phyloP scores from a whole-genome alignment of 2,329 filamentous ascomycete species.

The Calonectria leucothoes region DNA sequence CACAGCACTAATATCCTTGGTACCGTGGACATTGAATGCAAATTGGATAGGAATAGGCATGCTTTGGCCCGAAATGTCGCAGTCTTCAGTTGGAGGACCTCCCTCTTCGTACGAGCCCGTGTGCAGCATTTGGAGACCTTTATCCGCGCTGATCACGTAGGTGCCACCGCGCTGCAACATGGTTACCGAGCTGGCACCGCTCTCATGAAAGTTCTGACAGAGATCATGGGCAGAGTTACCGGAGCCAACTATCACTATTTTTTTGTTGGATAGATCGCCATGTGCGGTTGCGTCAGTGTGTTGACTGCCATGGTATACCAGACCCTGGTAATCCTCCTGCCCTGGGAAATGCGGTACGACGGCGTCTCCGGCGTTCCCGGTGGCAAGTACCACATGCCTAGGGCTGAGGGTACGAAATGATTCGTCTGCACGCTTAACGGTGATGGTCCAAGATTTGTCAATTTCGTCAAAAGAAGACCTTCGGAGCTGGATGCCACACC shows the following conservation, averaged over 20 bases:
- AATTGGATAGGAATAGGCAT: conserved; percentile 45
- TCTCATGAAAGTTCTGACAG: conserved; percentile 60
- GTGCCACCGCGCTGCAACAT: conserved; percentile 65
- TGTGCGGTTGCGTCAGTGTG: conserved; percentile 45
- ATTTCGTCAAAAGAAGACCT: conserved; percentile 52
- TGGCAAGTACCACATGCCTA: conserved; percentile 20
- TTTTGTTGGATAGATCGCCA: conserved; percentile 46
- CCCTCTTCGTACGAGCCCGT: conserved; percentile 46
- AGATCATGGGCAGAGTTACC: conserved; percentile 63
- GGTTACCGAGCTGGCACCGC: conserved; percentile 59
- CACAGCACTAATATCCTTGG: conserved; percentile 52
- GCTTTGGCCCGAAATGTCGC: conserved; percentile 54
- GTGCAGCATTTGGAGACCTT: conserved; percentile 55
- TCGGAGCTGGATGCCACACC: conserved; percentile 52
- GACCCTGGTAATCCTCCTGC: conserved; percentile 31
- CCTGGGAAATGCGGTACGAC: conserved; percentile 11
- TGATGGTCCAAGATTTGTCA: conserved; percentile 7
- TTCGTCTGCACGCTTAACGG: background rate
- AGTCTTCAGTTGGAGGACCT: conserved; percentile 60
- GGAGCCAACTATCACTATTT: conserved; percentile 59
- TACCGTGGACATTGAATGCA: conserved; percentile 55
- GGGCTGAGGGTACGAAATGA: conserved; percentile 3
- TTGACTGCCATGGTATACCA: conserved; percentile 24
- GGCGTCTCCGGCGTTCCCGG: conserved; percentile 19
- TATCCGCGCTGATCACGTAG: conserved; percentile 56